These are phyloP conservation scores for Colletotrichum camelliae DNA, from an alignment of 2,329 filamentous ascomycete genomes.

Conservation along the genomic window DNA sequence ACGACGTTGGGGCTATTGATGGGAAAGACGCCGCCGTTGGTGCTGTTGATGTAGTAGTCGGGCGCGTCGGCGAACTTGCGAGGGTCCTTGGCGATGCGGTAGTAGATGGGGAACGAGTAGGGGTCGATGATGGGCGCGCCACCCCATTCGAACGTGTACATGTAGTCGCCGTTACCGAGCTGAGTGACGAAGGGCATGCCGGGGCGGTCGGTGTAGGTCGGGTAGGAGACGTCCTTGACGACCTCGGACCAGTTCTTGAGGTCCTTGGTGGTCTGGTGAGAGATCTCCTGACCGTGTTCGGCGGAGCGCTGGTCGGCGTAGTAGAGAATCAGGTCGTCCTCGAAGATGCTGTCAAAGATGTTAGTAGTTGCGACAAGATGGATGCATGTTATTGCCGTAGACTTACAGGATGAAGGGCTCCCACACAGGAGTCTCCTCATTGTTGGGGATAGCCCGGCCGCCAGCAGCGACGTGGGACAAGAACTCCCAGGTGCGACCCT, in stretches of 20 bases:
- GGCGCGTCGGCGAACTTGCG: slow-evolving; percentile 38
- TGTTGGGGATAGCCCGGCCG: slow-evolving; percentile 65
- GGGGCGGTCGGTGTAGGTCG: slow-evolving; percentile 67
- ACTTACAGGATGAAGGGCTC: slow-evolving; percentile 67
- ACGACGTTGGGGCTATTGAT: slow-evolving; percentile 48
- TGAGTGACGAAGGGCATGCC: slow-evolving; percentile 70
- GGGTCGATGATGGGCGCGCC: slow-evolving; percentile 40
- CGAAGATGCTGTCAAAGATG: slow-evolving; percentile 45
- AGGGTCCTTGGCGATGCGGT: slow-evolving; percentile 45
- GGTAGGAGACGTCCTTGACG: slow-evolving; percentile 66
- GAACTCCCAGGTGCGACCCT: slow-evolving; percentile 69
- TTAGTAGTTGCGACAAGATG: neutral
- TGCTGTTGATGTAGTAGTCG: slow-evolving; percentile 36
- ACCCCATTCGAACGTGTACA: slow-evolving; percentile 70
- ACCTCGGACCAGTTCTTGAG: slow-evolving; percentile 61
- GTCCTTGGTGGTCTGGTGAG: slow-evolving; percentile 67
- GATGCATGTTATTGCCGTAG: neutral
- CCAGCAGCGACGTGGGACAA: slow-evolving; percentile 69
- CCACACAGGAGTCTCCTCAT: slow-evolving; percentile 74
- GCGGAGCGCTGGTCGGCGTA: slow-evolving; percentile 76
- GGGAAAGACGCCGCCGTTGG: slow-evolving; percentile 35
- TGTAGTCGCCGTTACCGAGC: slow-evolving; percentile 64
- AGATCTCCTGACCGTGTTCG: slow-evolving; percentile 70
- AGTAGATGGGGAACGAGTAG: slow-evolving; percentile 49
- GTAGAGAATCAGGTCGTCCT: slow-evolving; percentile 67